These are phyloP conservation scores for Castanea sativa DNA, from an alignment of 306 rosid species.

Conservation along the genomic window DNA sequence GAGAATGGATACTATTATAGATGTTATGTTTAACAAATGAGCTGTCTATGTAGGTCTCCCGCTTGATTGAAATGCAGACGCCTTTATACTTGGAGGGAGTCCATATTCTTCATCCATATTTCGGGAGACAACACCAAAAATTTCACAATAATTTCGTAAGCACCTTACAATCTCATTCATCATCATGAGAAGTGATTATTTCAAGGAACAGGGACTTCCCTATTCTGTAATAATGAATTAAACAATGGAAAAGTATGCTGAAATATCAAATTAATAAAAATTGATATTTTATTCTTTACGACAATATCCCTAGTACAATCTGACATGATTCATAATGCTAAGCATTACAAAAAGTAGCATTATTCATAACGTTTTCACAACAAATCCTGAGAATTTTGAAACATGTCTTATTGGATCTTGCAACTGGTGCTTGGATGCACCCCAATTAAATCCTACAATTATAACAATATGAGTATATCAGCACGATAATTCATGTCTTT, in stretches of 20 bases:
- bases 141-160: conserved; percentile 6
- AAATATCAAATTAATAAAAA: background rate
- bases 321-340: background rate
- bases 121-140: conserved; percentile 49
- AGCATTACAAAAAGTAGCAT: no score
- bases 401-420: background rate
- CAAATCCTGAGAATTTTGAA: background rate
- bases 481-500: background rate
- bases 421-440: no score
- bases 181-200: conserved; percentile 18
- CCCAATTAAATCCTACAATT: background rate
- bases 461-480: background rate
- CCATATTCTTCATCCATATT: conserved; percentile 65
- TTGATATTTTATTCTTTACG: background rate
- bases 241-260: background rate
- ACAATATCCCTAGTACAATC: background rate
- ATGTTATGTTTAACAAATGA: conserved; percentile 9
- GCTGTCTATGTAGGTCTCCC: conserved; percentile 62
- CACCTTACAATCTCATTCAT: conserved; percentile 21
- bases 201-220: background rate
- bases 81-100: conserved; percentile 79
- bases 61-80: conserved; percentile 92
- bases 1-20: background rate
- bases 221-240: background rate
- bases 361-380: no score